Percentiles rank a stretch among this genome's conserved stretches.
Conservation (phyloP, 352 stramenopile genomes). For the Globisporangium ultimum region DNA sequence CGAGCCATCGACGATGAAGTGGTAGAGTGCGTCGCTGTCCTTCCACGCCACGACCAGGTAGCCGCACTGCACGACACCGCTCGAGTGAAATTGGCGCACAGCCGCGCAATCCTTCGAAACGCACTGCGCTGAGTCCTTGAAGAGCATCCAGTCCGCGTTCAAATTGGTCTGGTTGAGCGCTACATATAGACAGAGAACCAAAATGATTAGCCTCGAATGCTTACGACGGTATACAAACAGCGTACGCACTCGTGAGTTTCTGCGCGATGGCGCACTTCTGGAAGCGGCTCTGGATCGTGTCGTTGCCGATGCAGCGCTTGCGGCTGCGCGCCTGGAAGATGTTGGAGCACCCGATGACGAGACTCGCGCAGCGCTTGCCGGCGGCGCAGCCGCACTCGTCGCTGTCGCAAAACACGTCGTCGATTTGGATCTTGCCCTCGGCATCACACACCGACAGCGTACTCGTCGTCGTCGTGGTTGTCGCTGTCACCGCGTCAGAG, state of each 20-base stretch:
- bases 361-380: slow-evolving; percentile 53
- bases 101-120: slow-evolving; percentile 59
- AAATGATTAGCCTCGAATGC: background rate
- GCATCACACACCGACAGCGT: slow-evolving; percentile 52
- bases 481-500: background rate
- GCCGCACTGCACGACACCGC: slow-evolving; percentile 61
- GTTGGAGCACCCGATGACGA: slow-evolving; percentile 65
- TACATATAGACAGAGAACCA: slow-evolving; percentile 5
- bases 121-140: slow-evolving; percentile 51
- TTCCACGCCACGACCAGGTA: slow-evolving; percentile 70
- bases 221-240: background rate
- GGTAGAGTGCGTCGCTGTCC: slow-evolving; percentile 41
- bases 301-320: slow-evolving; percentile 59
- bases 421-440: slow-evolving; percentile 57
- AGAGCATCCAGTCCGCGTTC: slow-evolving; percentile 64
- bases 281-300: slow-evolving; percentile 44
- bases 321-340: slow-evolving; percentile 66
- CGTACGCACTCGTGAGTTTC: slow-evolving; percentile 40
- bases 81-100: slow-evolving; percentile 58
- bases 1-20: slow-evolving; percentile 78
- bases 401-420: slow-evolving; percentile 79
- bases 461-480: slow-evolving; percentile 11
- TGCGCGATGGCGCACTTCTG: slow-evolving; percentile 46
- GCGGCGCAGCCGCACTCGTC: slow-evolving; percentile 51
- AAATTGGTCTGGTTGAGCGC: slow-evolving; percentile 47